phyloP scores from a whole-genome alignment of 768 basidiomycete genomes.

The Auriscalpium vulgare region DNA sequence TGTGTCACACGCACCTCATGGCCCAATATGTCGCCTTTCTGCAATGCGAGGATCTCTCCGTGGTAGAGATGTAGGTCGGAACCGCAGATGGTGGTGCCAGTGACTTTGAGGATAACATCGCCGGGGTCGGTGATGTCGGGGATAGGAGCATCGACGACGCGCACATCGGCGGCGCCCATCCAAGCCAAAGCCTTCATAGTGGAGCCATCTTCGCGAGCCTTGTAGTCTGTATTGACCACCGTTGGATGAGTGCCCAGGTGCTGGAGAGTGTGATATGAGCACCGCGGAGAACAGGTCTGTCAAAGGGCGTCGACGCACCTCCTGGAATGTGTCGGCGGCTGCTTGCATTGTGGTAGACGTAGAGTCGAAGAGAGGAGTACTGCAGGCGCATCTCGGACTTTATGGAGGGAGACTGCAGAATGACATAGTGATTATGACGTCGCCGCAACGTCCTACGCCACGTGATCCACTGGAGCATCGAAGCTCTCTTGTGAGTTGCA shows the following conservation, averaged over 20 bases:
- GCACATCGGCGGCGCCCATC: constrained; percentile 49
- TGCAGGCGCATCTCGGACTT: not conserved
- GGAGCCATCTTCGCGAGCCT: constrained; percentile 38
- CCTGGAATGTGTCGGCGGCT: not conserved
- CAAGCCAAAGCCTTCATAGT: constrained; percentile 67
- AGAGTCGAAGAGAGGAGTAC: not conserved
- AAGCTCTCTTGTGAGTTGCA: too few relatives aligned
- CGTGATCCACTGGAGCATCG: too few relatives aligned
- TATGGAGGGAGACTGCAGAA: not conserved
- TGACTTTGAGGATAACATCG: constrained; percentile 69
- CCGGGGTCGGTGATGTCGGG: constrained; percentile 63
- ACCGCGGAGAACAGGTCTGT: not conserved
- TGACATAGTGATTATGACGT: not conserved
- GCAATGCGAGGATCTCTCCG: constrained; percentile 59
- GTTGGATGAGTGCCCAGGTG: not conserved
- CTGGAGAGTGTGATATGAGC: not conserved
- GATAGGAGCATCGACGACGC: constrained; percentile 38
- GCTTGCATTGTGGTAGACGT: not conserved
- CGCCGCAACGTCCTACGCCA: not conserved
- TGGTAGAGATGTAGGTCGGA: constrained; percentile 60
- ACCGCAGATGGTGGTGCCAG: constrained; percentile 70
- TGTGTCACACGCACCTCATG: constrained; percentile 42
- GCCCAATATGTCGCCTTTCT: constrained; percentile 70
- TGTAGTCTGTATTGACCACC: constrained; percentile 21
- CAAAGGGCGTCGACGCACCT: not conserved